Evolutionary conservation across 352 stramenopile genomes (phyloP), one percentile per base, ranked within the genome.

Genomic region (Globisporangium rhizosaccharum): DNA sequence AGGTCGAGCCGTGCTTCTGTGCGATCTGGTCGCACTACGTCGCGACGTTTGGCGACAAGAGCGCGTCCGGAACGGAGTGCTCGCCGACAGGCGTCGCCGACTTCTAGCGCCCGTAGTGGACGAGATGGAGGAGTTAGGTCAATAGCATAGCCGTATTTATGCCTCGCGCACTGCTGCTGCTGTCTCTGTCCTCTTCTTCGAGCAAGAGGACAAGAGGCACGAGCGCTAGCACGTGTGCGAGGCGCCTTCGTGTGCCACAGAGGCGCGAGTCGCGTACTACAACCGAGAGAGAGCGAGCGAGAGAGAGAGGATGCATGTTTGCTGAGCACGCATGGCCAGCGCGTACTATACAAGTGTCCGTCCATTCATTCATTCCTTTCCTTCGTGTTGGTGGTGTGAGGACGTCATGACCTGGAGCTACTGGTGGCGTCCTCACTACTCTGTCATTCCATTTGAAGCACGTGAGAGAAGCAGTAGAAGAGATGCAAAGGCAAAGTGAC

Each of bases 21-120:
- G 82, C 77, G n/a, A 67, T 95, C 36, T 95, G 84, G 83, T 61
- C 73, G 37, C 85, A 95, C 54, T 95, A 92, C 70, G 79, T 85
- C 61, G 62, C 68, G 30, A 78, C 77, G 14, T 92, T 92, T 59
- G 79, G 78, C 44, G 79, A 85, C 70, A 89, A 92, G 58, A 75
- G 53, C 59, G 45, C 52, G 18, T 69, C 71, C 37, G 67, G 73
- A 18, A 71, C 76, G 53, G 82, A 95, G 57, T 81, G 85, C 53
- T 95, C 85, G 17, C 85, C 85, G 46, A 73, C 79, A 2, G 70
- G 76, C 39, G 85, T 95, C 58, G 71, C 70, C 23, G 77, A 88
- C 37, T 79, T 81, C 49, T 60, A 61, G 36, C 14, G 25, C 26
- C 2, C 25, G 11, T 41, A 39, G 37, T 7, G 48, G 36, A 51